Conservation (phyloP, 1,284 basidiomycete species). For the Uromyces viciae-fabae region DNA sequence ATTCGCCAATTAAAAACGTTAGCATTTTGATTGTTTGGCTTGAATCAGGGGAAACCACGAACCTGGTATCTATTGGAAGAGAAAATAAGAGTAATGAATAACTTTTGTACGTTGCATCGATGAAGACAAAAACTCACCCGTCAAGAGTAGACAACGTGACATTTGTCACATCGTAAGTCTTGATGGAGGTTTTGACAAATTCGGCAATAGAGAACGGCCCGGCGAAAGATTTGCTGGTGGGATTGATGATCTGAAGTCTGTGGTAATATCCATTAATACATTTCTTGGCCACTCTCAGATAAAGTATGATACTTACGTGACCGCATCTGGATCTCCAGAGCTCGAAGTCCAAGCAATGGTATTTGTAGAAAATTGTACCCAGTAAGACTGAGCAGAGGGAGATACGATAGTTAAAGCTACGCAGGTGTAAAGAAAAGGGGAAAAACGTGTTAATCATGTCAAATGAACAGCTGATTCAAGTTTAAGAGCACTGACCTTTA, state of each 20-base stretch:
- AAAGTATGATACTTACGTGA: background rate
- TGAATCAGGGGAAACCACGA: background rate
- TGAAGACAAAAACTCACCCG: slow-evolving; percentile 2
- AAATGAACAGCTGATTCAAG: background rate
- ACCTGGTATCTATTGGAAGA: slow-evolving; percentile 2
- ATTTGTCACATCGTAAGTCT: slow-evolving; percentile 21
- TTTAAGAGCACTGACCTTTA: no score
- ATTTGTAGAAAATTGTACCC: slow-evolving; percentile 39
- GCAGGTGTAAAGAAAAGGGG: background rate
- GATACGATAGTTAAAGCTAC: slow-evolving; percentile 25
- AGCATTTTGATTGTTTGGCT: background rate
- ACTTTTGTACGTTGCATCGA: background rate
- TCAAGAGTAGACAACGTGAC: slow-evolving; percentile 11
- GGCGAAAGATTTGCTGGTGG: background rate
- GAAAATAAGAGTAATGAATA: background rate
- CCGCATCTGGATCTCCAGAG: slow-evolving; percentile 22
- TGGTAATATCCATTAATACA: background rate
- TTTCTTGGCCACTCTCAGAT: no score
- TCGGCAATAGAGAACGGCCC: slow-evolving; percentile 34
- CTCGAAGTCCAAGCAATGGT: slow-evolving; percentile 25
- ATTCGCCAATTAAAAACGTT: background rate
- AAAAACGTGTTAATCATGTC: background rate
- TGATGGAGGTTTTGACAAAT: slow-evolving; percentile 5
- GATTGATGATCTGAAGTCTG: slow-evolving; percentile 33
- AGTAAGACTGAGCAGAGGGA: slow-evolving; percentile 34